phyloP scores from a whole-genome alignment of 2,329 filamentous ascomycete genomes.

The Aspergillus sp. region DNA sequence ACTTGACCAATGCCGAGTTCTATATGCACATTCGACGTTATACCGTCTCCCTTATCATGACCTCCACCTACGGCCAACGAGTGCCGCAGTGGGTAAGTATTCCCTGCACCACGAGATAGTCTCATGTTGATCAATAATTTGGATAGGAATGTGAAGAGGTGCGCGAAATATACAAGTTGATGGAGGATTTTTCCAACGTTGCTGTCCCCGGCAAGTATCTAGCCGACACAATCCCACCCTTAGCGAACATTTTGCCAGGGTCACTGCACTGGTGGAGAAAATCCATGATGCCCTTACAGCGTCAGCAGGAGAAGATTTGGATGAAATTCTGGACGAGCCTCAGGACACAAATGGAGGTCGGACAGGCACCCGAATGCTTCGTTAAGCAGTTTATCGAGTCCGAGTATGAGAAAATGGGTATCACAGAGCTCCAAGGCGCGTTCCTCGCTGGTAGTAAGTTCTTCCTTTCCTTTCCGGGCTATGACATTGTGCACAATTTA shows the following conservation, averaged over 20 bases:
- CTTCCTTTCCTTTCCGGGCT: no score
- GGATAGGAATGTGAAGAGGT: slow-evolving; percentile 41
- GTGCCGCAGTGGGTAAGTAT: slow-evolving; percentile 31
- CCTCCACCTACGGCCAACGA: slow-evolving; percentile 48
- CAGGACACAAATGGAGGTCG: slow-evolving; percentile 34
- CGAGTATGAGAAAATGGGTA: slow-evolving; percentile 24
- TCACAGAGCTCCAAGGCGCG: slow-evolving; percentile 29
- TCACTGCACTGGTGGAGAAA: no score
- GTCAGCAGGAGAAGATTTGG: no score
- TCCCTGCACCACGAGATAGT: no score
- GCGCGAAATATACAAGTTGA: slow-evolving; percentile 38
- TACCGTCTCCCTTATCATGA: slow-evolving; percentile 45
- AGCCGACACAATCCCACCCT: slow-evolving; percentile 44
- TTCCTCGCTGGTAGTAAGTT: slow-evolving; percentile 30
- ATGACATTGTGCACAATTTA: no score
- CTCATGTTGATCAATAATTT: no score
- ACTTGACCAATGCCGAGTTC: slow-evolving; percentile 23
- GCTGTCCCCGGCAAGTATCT: slow-evolving; percentile 38
- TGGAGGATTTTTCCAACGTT: no score
- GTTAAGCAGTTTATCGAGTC: no score
- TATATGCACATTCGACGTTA: slow-evolving; percentile 45
- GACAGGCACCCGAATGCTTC: slow-evolving; percentile 18
- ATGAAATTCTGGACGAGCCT: slow-evolving; percentile 35
- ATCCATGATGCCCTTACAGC: no score
- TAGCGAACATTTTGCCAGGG: no score